Evolutionary conservation across 2,329 filamentous ascomycete genomes (phyloP).

Genomic region (Alternaria metachromatica): DNA sequence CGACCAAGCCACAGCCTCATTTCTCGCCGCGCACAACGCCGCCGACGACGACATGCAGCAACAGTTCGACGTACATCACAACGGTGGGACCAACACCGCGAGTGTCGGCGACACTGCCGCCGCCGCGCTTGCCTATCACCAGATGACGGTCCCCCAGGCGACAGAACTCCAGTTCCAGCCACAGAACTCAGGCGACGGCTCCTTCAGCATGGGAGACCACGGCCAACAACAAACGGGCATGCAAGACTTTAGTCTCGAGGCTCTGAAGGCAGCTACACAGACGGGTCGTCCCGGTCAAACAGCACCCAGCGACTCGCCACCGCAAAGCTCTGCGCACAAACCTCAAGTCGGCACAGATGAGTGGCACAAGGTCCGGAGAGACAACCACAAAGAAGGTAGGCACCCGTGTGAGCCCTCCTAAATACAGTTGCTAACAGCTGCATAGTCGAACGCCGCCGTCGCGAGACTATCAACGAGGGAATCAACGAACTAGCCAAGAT

Average conservation of each 20-base stretch:
- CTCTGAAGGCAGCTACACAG: constrained; percentile 57
- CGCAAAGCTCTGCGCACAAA: constrained; percentile 59
- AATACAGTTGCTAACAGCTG: constrained; percentile 9
- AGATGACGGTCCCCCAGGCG: constrained; percentile 63
- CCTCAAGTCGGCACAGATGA: constrained; percentile 94
- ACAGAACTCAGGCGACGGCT: constrained; percentile 52
- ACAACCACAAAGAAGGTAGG: constrained; percentile 98
- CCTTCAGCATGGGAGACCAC: constrained; percentile 54
- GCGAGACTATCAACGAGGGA: constrained; percentile 98
- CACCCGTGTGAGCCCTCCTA: background rate
- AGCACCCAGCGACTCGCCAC: constrained; percentile 44
- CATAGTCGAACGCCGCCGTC: constrained; percentile 89
- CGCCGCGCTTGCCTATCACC: constrained; percentile 61
- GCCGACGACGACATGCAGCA: constrained; percentile 53
- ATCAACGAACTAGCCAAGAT: constrained; percentile 99
- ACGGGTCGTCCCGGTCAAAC: constrained; percentile 55
- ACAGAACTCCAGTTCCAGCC: constrained; percentile 61
- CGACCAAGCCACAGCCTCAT: constrained; percentile 48
- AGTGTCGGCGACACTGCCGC: constrained; percentile 66
- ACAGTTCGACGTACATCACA: constrained; percentile 56
- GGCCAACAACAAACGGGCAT: constrained; percentile 48
- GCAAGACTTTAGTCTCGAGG: constrained; percentile 55
- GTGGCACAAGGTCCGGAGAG: constrained; percentile 96
- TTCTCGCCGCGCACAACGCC: constrained; percentile 50
- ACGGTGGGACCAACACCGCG: constrained; percentile 58